Evolutionary conservation across 2,329 filamentous ascomycete species (phyloP).

Genomic region (Juglanconis sp.): DNA sequence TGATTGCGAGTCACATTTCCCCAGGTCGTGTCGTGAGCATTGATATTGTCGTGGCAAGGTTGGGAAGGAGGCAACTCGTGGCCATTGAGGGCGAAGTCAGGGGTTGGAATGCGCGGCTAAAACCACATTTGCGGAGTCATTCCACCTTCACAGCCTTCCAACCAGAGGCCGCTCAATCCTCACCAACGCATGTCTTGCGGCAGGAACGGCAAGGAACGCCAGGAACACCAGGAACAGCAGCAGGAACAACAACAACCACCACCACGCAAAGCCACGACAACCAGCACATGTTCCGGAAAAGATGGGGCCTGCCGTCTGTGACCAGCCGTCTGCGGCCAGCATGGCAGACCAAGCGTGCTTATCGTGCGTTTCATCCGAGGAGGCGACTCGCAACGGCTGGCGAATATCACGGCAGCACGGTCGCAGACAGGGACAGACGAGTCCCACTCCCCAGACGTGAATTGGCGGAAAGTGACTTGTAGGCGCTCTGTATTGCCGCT

Average conservation of each 20-base stretch:
- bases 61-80: too few species aligned
- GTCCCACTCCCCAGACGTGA: too few species aligned
- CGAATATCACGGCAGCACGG: too few species aligned
- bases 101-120: too few species aligned
- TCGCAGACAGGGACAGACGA: neutral
- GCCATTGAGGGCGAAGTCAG: too few species aligned
- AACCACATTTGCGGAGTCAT: too few species aligned
- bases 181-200: neutral
- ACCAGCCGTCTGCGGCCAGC: neutral
- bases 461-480: neutral
- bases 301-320: neutral
- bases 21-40: neutral
- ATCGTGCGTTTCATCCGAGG: conserved; percentile 6
- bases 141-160: neutral
- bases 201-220: too few species aligned
- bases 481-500: neutral
- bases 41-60: neutral
- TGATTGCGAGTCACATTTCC: neutral
- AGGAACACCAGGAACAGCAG: too few species aligned
- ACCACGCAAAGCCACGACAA: too few species aligned
- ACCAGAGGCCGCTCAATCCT: neutral
- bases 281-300: neutral
- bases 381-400: too few species aligned
- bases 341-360: too few species aligned
- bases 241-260: too few species aligned